phyloP scores from a whole-genome alignment of 768 basidiomycete species.

The Collybiopsis confluens region DNA sequence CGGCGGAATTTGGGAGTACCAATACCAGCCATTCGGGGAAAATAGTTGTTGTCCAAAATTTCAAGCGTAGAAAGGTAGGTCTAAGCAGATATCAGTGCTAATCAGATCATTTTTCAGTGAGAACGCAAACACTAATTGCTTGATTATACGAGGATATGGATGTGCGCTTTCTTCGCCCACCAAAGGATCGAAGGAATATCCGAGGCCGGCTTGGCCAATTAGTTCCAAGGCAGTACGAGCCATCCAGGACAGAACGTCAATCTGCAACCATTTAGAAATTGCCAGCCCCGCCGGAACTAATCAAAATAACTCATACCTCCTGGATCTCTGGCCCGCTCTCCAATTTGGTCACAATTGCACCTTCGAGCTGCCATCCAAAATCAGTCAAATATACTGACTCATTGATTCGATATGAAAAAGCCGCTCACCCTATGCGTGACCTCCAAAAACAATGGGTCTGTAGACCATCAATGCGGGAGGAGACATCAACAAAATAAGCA shows the following conservation, averaged over 20 bases:
- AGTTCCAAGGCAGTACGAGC: slow-evolving; percentile 4
- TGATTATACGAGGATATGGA: not conserved
- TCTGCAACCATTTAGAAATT: too few relatives aligned
- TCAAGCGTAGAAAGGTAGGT: not conserved
- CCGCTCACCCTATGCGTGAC: not conserved
- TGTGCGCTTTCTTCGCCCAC: not conserved
- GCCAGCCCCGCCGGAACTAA: too few relatives aligned
- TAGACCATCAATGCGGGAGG: not conserved
- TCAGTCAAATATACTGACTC: not conserved
- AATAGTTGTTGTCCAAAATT: slow-evolving; percentile 12
- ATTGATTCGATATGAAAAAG: not conserved
- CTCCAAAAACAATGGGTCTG: slow-evolving; percentile 1
- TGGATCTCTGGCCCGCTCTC: not conserved
- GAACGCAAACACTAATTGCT: slow-evolving; percentile 2
- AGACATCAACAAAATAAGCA: slow-evolving; percentile 6
- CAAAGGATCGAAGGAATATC: slow-evolving; percentile 6
- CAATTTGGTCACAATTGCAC: too few relatives aligned
- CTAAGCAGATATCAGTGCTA: not conserved
- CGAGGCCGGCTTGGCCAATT: slow-evolving; percentile 5
- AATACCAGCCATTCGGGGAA: slow-evolving; percentile 17
- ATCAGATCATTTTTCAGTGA: too few relatives aligned
- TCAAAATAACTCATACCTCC: too few relatives aligned
- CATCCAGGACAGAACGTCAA: slow-evolving; percentile 16
- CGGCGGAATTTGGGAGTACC: slow-evolving; percentile 21
- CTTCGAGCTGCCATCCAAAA: not conserved